Evolutionary conservation across 495 filamentous ascomycete genomes (phyloP), one percentile per base, ranked within the genome.

Genomic region (Aspergillus sparsus): DNA sequence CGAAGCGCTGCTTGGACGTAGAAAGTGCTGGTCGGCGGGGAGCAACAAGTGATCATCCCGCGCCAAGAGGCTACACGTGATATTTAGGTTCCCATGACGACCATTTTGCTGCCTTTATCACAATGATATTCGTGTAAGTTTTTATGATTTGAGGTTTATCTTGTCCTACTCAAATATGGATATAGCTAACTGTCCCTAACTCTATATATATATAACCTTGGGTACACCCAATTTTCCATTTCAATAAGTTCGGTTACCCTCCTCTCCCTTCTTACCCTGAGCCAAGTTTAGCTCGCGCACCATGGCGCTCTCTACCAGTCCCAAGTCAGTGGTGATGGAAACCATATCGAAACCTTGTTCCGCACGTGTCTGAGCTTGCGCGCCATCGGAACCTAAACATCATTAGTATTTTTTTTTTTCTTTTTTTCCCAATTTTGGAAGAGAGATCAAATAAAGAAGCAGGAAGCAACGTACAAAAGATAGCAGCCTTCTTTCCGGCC

Each of bases 291-390:
- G 52, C 58, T 77, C 68, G 11, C 64, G 62, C 36, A 70, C 51
- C 71, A 78, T 78, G 1, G 61, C 76, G 6, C 62, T 55, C 27
- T 66, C 66, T 6, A 89, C 61, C 3, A 82, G 74, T 13, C 80
- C 81, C 53, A 81, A 78, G 75, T 90, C 87, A 5, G 84, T 84
- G 6, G 77, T 82, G 0, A 83, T 80, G 61, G 80, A 86, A 44
- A 92, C 80, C 89, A 94, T 92, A 66, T 92, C 79, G 58, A 91
- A 94, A 3, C 90, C 90, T 62, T 80, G 80, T 16, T 90, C 80
- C 0, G 81, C 83, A 65, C 83, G 91, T 35, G 68, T 58, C 59
- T 75, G 82, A 6, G 88, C 84, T 66, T 91, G 85, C 61, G 83
- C 79, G 0, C 86, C 88, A 49, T 76, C 77, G 1, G 83, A 85